These are phyloP conservation scores for Verticillium dahliae DNA, from an alignment of 2,329 filamentous ascomycete genomes.

Conservation along the genomic window DNA sequence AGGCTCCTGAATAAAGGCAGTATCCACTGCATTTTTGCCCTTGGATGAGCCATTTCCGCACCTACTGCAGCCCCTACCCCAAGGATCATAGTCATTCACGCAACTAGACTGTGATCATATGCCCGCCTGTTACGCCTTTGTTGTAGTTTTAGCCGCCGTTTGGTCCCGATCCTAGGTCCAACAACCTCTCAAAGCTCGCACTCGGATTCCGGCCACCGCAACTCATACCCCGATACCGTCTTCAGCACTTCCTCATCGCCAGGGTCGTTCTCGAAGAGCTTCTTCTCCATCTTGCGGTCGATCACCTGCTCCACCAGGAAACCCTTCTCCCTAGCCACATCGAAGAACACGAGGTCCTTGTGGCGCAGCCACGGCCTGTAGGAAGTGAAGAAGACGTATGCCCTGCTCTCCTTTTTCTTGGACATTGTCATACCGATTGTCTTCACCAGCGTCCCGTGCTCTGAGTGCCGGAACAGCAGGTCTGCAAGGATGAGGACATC, in stretches of 20 bases:
- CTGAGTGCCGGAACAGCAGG: slow-evolving; percentile 83
- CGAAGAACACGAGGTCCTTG: slow-evolving; percentile 83
- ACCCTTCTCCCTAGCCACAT: slow-evolving; percentile 61
- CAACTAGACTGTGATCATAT: background rate
- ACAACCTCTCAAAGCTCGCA: slow-evolving; percentile 12
- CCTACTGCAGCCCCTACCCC: background rate
- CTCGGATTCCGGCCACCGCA: slow-evolving; percentile 54
- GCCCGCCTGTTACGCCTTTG: background rate
- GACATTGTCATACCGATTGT: slow-evolving; percentile 65
- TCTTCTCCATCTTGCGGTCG: slow-evolving; percentile 75
- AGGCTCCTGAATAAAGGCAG: background rate
- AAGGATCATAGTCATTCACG: background rate
- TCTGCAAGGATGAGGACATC: slow-evolving; percentile 84
- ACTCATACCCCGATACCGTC: slow-evolving; percentile 73
- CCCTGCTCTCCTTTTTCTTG: slow-evolving; percentile 46
- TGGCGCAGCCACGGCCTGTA: slow-evolving; percentile 87
- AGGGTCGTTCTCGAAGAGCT: slow-evolving; percentile 84
- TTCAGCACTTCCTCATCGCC: slow-evolving; percentile 76
- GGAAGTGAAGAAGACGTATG: slow-evolving; percentile 88
- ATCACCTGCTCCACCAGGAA: slow-evolving; percentile 74
- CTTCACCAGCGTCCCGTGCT: slow-evolving; percentile 71
- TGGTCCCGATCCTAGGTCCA: background rate
- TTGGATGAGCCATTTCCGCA: background rate
- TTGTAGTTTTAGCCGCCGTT: background rate
- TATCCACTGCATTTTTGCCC: background rate